Percentiles rank a stretch among this genome's conserved stretches.
phyloP scores from a whole-genome alignment of 2,329 filamentous ascomycete genomes.

The Colletotrichum sp. region DNA sequence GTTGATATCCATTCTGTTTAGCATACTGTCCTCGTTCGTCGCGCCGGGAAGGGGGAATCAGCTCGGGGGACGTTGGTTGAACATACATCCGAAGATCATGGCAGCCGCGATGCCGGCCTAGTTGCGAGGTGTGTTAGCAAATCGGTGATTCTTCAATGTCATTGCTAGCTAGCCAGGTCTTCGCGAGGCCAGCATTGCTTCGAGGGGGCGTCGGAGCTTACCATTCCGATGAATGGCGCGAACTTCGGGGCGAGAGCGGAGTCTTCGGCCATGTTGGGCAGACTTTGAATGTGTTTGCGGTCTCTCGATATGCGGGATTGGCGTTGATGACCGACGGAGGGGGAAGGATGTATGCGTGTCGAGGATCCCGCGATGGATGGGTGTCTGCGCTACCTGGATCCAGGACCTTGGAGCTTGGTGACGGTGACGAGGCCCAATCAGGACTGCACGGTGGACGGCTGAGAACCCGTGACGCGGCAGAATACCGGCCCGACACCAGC shows the following conservation, averaged over 20 bases:
- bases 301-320: slow-evolving; percentile 17
- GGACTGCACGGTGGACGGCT: slow-evolving; percentile 10
- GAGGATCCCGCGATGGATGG: slow-evolving; percentile 16
- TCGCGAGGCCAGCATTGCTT: not conserved
- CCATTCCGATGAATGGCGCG: slow-evolving; percentile 89
- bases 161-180: not conserved
- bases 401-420: slow-evolving; percentile 22
- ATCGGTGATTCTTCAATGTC: not conserved
- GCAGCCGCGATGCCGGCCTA: slow-evolving; percentile 80
- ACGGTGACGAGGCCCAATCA: slow-evolving; percentile 21
- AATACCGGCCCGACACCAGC: slow-evolving; percentile 9
- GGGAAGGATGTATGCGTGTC: slow-evolving; percentile 17
- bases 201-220: slow-evolving; percentile 47
- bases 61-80: slow-evolving; percentile 29
- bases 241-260: slow-evolving; percentile 76
- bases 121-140: slow-evolving; percentile 26
- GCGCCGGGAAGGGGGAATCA: slow-evolving; percentile 15
- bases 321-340: slow-evolving; percentile 24
- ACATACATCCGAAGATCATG: slow-evolving; percentile 82
- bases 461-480: slow-evolving; percentile 19
- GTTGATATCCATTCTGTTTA: slow-evolving; percentile 14
- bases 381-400: slow-evolving; percentile 19
- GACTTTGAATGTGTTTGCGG: not conserved
- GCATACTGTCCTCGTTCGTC: slow-evolving; percentile 1
- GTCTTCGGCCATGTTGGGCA: slow-evolving; percentile 52